phyloP scores from a whole-genome alignment of 306 rosid species.

The Carpinus fangiana region DNA sequence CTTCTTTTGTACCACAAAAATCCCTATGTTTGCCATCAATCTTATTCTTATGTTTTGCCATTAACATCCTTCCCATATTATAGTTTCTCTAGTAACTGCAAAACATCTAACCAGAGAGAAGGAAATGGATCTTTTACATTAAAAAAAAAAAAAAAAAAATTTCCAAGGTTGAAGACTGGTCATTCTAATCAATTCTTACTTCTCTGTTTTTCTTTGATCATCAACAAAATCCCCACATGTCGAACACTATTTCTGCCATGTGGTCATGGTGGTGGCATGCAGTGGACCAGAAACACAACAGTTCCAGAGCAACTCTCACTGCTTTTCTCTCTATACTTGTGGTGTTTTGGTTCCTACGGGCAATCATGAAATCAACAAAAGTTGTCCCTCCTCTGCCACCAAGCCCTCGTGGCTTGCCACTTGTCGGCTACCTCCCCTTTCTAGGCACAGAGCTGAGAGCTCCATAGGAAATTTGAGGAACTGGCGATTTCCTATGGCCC shows the following conservation, averaged over 20 bases:
- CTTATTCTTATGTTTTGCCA: too few relatives aligned
- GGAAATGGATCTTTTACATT: too few relatives aligned
- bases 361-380: background rate
- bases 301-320: background rate
- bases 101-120: too few relatives aligned
- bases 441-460: conserved; percentile 27
- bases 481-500: conserved; percentile 34
- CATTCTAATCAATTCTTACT: too few relatives aligned
- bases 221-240: background rate
- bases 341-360: background rate
- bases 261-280: background rate
- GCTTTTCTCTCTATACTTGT: background rate
- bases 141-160: too few relatives aligned
- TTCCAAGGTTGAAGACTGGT: too few relatives aligned
- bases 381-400: conserved; percentile 27
- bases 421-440: conserved; percentile 40
- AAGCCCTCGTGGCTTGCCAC: conserved; percentile 36
- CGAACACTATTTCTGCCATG: background rate
- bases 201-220: too few relatives aligned
- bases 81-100: too few relatives aligned
- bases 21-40: too few relatives aligned
- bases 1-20: too few relatives aligned
- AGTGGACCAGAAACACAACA: background rate
- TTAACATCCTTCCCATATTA: too few relatives aligned
- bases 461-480: conserved; percentile 27